These are phyloP conservation scores for Basidiobolus heterosporus DNA, from an alignment of 371 early-diverging fungal species.

Conservation along the genomic window DNA sequence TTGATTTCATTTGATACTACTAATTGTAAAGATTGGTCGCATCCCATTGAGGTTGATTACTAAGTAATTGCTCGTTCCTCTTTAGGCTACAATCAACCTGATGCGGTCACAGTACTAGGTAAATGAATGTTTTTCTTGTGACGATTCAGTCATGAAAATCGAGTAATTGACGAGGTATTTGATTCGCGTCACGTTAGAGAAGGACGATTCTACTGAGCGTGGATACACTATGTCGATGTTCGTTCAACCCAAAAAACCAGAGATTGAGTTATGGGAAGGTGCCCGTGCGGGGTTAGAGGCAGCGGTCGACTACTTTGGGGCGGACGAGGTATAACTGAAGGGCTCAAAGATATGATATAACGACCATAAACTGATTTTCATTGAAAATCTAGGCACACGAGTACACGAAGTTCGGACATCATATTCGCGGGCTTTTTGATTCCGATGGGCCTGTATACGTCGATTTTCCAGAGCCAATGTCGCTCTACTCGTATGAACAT, in stretches of 20 bases:
- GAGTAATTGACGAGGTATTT: background rate
- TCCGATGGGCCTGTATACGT: constrained; percentile 20
- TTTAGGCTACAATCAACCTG: constrained; percentile 80
- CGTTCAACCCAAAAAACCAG: constrained; percentile 51
- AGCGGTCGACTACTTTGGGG: constrained; percentile 62
- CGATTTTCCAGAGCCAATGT: constrained; percentile 9
- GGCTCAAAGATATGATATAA: too few relatives aligned
- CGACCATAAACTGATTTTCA: too few relatives aligned
- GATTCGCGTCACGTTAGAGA: constrained; percentile 13
- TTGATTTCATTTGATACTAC: background rate
- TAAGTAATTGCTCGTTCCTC: too few relatives aligned
- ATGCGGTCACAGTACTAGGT: constrained; percentile 62
- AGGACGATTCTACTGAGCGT: constrained; percentile 28
- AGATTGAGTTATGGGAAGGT: constrained; percentile 84
- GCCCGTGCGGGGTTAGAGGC: constrained; percentile 71
- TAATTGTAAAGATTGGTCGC: background rate
- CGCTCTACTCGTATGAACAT: background rate
- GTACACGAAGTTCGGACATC: background rate
- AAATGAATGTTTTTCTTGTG: constrained; percentile 7
- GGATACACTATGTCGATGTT: constrained; percentile 80
- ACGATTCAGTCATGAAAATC: too few relatives aligned
- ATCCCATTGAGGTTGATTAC: too few relatives aligned
- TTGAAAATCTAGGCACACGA: background rate
- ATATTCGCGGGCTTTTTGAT: background rate
- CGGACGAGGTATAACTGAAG: constrained; percentile 48